Conservation (phyloP, 2,329 filamentous ascomycete genomes). For the Sporothrix schenckii region DNA sequence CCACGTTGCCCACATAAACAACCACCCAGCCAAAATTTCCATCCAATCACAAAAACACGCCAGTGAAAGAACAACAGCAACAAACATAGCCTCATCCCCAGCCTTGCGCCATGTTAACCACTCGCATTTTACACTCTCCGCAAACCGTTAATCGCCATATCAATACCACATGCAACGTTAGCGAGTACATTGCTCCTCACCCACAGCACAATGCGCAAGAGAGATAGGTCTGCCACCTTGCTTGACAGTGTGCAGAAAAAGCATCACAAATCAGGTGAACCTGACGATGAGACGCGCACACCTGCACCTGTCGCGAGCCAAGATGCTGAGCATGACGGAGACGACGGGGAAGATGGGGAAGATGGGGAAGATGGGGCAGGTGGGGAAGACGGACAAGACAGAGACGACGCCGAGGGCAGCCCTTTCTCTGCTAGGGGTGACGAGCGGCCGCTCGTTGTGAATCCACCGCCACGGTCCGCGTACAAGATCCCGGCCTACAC, state of each 20-base stretch:
- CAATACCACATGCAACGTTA: background rate
- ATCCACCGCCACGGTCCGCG: constrained; percentile 1
- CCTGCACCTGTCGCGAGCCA: background rate
- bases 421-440: background rate
- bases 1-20: background rate
- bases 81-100: background rate
- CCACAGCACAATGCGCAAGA: constrained; percentile 1
- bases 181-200: background rate
- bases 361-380: too few relatives aligned
- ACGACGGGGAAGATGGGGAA: too few relatives aligned
- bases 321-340: background rate
- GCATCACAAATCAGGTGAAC: background rate
- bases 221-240: background rate
- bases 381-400: too few relatives aligned
- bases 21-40: background rate
- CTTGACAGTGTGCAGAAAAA: background rate
- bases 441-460: background rate
- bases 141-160: background rate
- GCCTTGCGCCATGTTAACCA: background rate
- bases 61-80: background rate
- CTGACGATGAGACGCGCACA: background rate
- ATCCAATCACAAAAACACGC: constrained; percentile 15
- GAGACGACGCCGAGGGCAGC: background rate
- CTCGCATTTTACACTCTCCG: background rate
- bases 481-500: constrained; percentile 34